Base-by-base conservation (phyloP, 768 basidiomycete species). In the Tylopilus rubrobrunneus region DNA sequence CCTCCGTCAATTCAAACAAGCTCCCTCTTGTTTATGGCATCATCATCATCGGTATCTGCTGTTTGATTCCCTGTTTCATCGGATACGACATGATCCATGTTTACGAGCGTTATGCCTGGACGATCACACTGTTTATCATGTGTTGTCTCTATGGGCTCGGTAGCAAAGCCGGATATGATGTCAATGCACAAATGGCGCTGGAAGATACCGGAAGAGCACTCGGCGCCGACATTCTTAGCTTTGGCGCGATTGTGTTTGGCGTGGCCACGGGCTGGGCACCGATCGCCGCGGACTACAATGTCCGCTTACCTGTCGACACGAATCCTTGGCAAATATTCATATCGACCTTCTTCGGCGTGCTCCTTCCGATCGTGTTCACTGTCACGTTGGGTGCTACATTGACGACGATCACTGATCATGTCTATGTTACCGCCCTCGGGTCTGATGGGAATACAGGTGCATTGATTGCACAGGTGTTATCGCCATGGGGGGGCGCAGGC, bases 91-190 rank as follows among this genome's bases (percentile, higher is more conserved):
- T 75, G 56, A 69, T 80, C 17, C 78, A 79, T 53, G 55, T 69
- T 50, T 82, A 76, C 60, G 81, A 82, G 55, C 74, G 80, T 14
- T 84, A 80, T 53, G 78, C 80, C 2, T 84, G 82, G 82, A 75
- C 79, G 6, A 60, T 74, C 25, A 68, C 69, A 15, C 65, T 74
- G 42, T 64, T 78, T 59, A 71, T 82, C 61, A 75, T 80, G 73
- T 71, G 76, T 47, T 76, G 77, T 60, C 73, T 82, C 33, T 78
- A 74, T 59, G 81, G 79, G 11, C 68, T 83, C 5, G 81, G 78
- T 3, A 70, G 70, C 36, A 67, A 74, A 21, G 76, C 74, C 0
- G 77, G 79, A 17, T 82, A 75, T 57, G 69, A 81, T 37, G 63
- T 75, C 10, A 65, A 66, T 34, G 74, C 75, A 0, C 78, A 80